Evolutionary conservation across 2,329 filamentous ascomycete genomes (phyloP), one percentile per base, ranked within the genome.

Genomic region (Mycocentrospora acerina): DNA sequence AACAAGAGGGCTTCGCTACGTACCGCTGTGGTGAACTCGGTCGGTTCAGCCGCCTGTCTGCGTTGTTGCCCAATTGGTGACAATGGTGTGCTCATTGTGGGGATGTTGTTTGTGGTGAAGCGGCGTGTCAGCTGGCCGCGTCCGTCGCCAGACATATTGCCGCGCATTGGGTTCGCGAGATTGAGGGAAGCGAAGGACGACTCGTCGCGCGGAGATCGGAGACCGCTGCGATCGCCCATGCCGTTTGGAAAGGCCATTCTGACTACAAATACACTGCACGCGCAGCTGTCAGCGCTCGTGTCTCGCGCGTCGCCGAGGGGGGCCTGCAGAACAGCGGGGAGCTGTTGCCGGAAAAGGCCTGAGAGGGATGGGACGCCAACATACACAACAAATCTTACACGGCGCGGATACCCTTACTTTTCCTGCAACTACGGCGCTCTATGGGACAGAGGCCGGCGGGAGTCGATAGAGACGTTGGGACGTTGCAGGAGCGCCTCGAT

Each of bases 51-150:
- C 35, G 75, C 67, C 60, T 77, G 76, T 42, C 71, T 66, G 36
- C 76, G 66, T 57, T 78, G 73, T 63, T 80, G 77, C 31, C 76
- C 79, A 60, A 76, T 75, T 42, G 78, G 72, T 35, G 73, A 76
- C 62, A 90, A 71, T 46, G 80, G 79, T 64, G 86, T 88, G 68
- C 86, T 85, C 70, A 91, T 44, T 75, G 78, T 90, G 79, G 70
- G 88, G 78, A 71, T 88, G 83, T 72, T 95, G 59, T 75, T 94
- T 41, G 90, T 93, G 49, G 91, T 97, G 72, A 97, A 97, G 64
- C 91, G 86, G 62, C 91, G 85, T 70, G 90, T 88, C 65, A 97
- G 77, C 57, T 83, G 83, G 48, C 82, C 81, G 69, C 90, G 83
- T 52, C 80, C 79, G 63, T 95, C 88, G 67, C 81, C 78, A 49